Base-by-base conservation (phyloP, 2,329 filamentous ascomycete genomes). In the Aspergillus felis region DNA sequence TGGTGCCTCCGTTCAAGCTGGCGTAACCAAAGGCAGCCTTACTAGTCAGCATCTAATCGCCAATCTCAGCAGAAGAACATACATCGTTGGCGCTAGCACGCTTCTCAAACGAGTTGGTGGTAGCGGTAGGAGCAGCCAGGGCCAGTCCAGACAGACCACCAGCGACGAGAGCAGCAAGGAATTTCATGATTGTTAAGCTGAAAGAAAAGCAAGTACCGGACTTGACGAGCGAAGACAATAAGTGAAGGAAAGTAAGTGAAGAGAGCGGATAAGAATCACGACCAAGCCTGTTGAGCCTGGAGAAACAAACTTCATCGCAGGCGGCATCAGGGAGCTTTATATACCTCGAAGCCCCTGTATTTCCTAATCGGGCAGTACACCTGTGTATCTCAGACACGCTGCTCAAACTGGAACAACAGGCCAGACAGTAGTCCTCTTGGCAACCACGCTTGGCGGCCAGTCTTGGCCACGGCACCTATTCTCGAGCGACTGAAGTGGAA, bases 1-100 rank as follows among this genome's bases (percentile, higher is more conserved):
- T 84, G 3, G 82, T 85, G 53, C 81, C 79, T 42, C 77, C 79
- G 54, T 81, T 81, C 60, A 75, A 64, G 22, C 75, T 78, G 49
- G 76, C 79, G 64, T 78, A 82, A 28, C 80, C 81, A 47, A 72
- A 68, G 28, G 69, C 68, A 22, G 60, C 59, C 64, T 71, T 24
- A 32, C 24, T 1, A 0, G 29, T 14, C 4, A 41, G 17, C 28
- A 4, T 29, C 1, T 12, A 12, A 8, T 25, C 24, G 24, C 24
- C 24, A 25, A 25, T 29, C 9, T 29, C 28, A 29, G 8, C 28
- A 28, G 28, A 29, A 29, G 10, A 53, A 44, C n/a, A 44, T 53
- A 69, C 68, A 55, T 71, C 68, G 10, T 63, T 55, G 52, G 63
- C 29, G n/a, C 53, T 55, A 32, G 66, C 68, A 14, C 69, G 66